These are phyloP conservation scores for Aspergillus latus DNA, from an alignment of 2,329 filamentous ascomycete genomes.

Conservation along the genomic window DNA sequence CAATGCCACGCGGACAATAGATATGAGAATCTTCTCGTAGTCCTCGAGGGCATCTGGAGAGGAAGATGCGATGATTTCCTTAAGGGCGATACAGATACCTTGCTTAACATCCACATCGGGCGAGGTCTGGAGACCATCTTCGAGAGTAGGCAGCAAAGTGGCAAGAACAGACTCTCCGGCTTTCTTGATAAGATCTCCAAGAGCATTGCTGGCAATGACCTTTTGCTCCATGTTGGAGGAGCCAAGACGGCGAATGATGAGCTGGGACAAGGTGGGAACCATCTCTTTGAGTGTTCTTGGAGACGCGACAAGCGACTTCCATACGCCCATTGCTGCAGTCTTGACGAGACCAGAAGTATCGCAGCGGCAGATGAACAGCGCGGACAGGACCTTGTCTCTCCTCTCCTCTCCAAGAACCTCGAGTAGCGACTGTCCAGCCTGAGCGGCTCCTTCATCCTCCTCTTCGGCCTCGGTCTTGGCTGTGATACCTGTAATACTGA, in stretches of 20 bases:
- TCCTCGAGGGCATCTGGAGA: slow-evolving; percentile 86
- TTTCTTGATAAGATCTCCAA: slow-evolving; percentile 95
- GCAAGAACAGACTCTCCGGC: slow-evolving; percentile 91
- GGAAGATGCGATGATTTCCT: slow-evolving; percentile 87
- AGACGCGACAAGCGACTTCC: slow-evolving; percentile 93
- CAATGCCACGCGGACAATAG: slow-evolving; percentile 87
- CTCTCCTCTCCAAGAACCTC: slow-evolving; percentile 95
- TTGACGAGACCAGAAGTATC: slow-evolving; percentile 93
- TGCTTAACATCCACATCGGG: slow-evolving; percentile 92
- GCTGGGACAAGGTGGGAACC: slow-evolving; percentile 88
- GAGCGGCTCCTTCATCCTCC: slow-evolving; percentile 71
- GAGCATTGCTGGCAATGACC: slow-evolving; percentile 93
- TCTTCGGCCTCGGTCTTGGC: slow-evolving; percentile 77
- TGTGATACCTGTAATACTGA: slow-evolving; percentile 94
- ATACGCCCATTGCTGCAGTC: slow-evolving; percentile 84
- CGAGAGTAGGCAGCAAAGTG: slow-evolving; percentile 83
- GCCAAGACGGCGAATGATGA: slow-evolving; percentile 89
- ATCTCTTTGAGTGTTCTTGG: slow-evolving; percentile 92
- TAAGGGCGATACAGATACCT: slow-evolving; percentile 93
- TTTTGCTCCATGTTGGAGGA: slow-evolving; percentile 99
- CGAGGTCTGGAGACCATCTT: slow-evolving; percentile 83
- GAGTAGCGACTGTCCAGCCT: slow-evolving; percentile 88
- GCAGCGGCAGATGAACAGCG: slow-evolving; percentile 94
- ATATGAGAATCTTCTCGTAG: slow-evolving; percentile 92
- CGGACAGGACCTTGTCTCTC: slow-evolving; percentile 95